Conservation (phyloP, 1,139 yeast species). For the Starmera stellimalicola region DNA sequence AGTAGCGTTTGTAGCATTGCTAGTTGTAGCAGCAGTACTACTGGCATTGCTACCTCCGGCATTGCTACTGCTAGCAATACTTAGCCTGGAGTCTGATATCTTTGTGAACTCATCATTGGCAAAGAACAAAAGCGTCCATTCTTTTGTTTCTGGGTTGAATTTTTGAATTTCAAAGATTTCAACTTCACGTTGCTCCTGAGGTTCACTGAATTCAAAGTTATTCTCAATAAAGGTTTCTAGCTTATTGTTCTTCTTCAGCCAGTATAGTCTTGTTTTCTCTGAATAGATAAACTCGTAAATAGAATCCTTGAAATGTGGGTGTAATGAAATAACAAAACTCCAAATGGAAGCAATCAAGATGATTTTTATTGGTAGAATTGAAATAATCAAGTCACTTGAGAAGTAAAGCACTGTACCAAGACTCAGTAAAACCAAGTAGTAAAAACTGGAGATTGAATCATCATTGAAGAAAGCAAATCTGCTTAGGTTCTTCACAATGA, state of each 20-base stretch:
- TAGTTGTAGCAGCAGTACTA: slow-evolving; percentile 8
- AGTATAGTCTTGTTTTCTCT: slow-evolving; percentile 50
- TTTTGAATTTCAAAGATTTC: slow-evolving; percentile 68
- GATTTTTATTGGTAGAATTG: slow-evolving; percentile 30
- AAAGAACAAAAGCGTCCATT: slow-evolving; percentile 56
- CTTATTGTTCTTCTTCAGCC: slow-evolving; percentile 36
- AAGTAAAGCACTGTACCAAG: slow-evolving; percentile 24
- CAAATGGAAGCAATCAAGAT: slow-evolving; percentile 37
- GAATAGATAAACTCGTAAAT: slow-evolving; percentile 38
- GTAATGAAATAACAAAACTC: slow-evolving; percentile 37
- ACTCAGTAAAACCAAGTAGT: slow-evolving; percentile 30
- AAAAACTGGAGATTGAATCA: slow-evolving; percentile 50
- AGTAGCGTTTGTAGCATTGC: neutral
- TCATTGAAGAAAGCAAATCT: slow-evolving; percentile 60
- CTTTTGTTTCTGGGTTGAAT: slow-evolving; percentile 36
- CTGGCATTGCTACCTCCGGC: too few species aligned
- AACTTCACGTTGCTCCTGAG: slow-evolving; percentile 31
- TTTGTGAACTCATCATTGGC: slow-evolving; percentile 43
- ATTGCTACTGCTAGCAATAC: too few species aligned
- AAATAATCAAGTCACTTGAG: slow-evolving; percentile 26
- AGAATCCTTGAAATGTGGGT: slow-evolving; percentile 43
- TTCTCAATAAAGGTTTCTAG: slow-evolving; percentile 31
- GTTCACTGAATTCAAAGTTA: slow-evolving; percentile 25
- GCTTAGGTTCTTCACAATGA: slow-evolving; percentile 35
- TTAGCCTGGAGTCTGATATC: slow-evolving; percentile 28